Conservation (phyloP, 345 rosid species). For the Eucalyptus marginata region DNA sequence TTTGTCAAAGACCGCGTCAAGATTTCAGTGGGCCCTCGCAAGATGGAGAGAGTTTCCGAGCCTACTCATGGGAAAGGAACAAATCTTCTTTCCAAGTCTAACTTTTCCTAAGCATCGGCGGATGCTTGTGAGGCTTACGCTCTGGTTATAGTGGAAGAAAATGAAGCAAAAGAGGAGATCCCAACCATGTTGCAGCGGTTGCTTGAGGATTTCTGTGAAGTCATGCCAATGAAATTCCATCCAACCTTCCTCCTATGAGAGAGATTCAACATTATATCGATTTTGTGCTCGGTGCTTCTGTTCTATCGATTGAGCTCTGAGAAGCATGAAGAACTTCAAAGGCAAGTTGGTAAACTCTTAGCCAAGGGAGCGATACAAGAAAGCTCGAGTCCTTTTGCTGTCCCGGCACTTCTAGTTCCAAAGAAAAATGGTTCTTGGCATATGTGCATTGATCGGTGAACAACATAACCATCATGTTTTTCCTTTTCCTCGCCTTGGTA, state of each 20-base stretch:
- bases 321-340: too few species aligned
- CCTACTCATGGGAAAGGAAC: neutral
- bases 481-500: neutral
- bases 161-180: neutral
- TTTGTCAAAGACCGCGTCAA: neutral
- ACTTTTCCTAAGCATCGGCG: neutral
- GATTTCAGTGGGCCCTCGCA: neutral
- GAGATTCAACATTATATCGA: neutral
- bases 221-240: neutral
- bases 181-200: neutral
- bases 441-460: too few species aligned
- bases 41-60: neutral
- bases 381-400: too few species aligned
- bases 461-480: too few species aligned
- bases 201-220: neutral
- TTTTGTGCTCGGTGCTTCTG: neutral
- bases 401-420: too few species aligned
- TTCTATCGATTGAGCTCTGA: neutral
- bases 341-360: too few species aligned
- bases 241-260: neutral
- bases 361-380: too few species aligned
- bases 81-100: neutral
- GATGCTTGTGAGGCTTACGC: neutral
- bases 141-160: neutral
- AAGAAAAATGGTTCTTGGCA: too few species aligned